Evolutionary conservation across 306 rosid species (phyloP), one percentile per base, ranked within the genome.

Genomic region (Quercus cerris): DNA sequence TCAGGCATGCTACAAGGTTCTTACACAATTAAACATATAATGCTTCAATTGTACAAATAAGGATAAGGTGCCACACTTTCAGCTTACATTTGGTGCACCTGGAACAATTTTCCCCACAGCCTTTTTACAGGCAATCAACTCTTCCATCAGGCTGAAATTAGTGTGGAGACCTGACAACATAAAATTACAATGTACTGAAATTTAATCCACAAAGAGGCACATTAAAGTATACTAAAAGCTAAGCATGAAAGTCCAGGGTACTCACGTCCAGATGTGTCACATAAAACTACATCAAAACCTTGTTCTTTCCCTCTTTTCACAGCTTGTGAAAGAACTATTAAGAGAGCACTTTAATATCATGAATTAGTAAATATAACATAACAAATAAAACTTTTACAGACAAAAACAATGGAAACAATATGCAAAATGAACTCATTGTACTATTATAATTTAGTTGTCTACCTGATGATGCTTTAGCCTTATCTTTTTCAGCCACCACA

Each of bases 201-300:
- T 66, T 73, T 67, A 49, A 73, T 49, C 56, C 62, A 56, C 58
- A 31, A 77, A 70, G 52, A 76, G 51, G 63, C 28, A 77, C 51
- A 73, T 31, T 54, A 72, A 78, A 84, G 41, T 30, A 76, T 59
- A 52, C 49, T 70, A 83, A 58, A 31, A 79, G 70, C 74, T 51
- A 80, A 41, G 41, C 56, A 58, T 56, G 17, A 64, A 82, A 70
- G 67, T 46, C 75, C 19, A 75, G 20, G 6, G 57, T 73, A 88
- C 99, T 91, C 81, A 95, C 97, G 97, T 79, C 99, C 98, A 31
- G 99, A 95, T 58, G 99, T 95, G 84, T 95, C 99, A 64, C 98
- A 93, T 71, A 95, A 88, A 70, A 95, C 98, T 30, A 95, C 44
- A 83, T 95, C 99, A 74, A 87, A 91, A 75, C 93, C 94, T 68